Evolutionary conservation across 2,329 filamentous ascomycete genomes (phyloP).

Genomic region (Huntiella moniliformis): DNA sequence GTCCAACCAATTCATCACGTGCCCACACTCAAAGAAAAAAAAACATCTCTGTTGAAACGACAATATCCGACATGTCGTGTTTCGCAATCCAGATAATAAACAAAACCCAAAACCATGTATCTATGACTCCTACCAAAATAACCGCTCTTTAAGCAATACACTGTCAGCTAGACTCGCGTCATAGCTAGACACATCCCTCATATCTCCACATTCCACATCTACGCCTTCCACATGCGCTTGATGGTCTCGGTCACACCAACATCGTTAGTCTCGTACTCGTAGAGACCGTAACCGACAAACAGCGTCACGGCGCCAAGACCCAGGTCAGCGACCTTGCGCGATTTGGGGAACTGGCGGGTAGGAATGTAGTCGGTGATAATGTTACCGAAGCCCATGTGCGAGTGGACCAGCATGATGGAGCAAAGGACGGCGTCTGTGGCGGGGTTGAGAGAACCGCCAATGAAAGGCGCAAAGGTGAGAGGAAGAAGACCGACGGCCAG

Average conservation of each 20-base stretch:
- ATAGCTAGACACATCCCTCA: background rate
- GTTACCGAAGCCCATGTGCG: conserved; percentile 86
- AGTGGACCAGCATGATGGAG: conserved; percentile 70
- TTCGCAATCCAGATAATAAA: conserved; percentile 5
- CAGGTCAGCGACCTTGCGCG: conserved; percentile 55
- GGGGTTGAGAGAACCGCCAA: conserved; percentile 78
- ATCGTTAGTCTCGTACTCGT: conserved; percentile 98
- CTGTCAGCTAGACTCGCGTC: background rate
- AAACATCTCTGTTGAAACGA: conserved; percentile 6
- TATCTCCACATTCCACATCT: conserved; percentile 12
- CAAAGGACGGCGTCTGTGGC: conserved; percentile 72
- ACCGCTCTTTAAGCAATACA: background rate
- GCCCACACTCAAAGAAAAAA: background rate
- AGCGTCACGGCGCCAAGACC: conserved; percentile 60
- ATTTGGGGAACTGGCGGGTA: conserved; percentile 44
- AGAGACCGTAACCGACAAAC: conserved; percentile 69
- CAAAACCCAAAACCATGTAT: conserved; percentile 6
- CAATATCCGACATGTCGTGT: background rate
- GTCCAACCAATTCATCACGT: too few species aligned
- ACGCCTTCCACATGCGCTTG: conserved; percentile 78
- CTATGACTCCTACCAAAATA: conserved; percentile 5
- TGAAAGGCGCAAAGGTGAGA: conserved; percentile 77
- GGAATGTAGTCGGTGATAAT: conserved; percentile 87
- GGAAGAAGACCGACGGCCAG: conserved; percentile 69
- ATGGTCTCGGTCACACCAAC: conserved; percentile 82